These are phyloP conservation scores for Ceratobasidium sp. DNA, from an alignment of 1,284 basidiomycete genomes.

Conservation along the genomic window DNA sequence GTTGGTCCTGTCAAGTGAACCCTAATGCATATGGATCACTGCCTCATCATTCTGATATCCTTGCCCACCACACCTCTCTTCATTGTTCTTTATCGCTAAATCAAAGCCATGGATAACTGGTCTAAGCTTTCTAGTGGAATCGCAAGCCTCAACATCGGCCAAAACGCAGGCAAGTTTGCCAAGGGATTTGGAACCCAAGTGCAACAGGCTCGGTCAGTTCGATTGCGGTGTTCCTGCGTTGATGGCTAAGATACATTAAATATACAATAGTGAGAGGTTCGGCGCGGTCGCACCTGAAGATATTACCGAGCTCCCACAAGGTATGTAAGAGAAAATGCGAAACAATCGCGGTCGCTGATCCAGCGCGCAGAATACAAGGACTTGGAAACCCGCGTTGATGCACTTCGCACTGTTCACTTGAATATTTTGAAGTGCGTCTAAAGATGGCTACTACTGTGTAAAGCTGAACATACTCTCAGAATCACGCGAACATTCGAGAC, in stretches of 20 bases:
- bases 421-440: slow-evolving; percentile 76
- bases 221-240: slow-evolving; percentile 38
- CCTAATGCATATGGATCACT: slow-evolving; percentile 39
- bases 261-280: slow-evolving; percentile 71
- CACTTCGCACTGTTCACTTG: slow-evolving; percentile 83
- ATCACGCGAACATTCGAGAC: slow-evolving; percentile 87
- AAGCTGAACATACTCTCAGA: slow-evolving; percentile 56
- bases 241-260: slow-evolving; percentile 10
- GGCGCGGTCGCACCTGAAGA: slow-evolving; percentile 91
- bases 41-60: slow-evolving; percentile 19
- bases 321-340: slow-evolving; percentile 53
- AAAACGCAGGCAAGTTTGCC: slow-evolving; percentile 75
- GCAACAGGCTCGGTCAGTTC: slow-evolving; percentile 76
- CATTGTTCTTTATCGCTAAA: slow-evolving; percentile 45
- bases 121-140: slow-evolving; percentile 70
- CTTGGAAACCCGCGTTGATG: slow-evolving; percentile 94
- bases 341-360: background rate
- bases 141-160: slow-evolving; percentile 70
- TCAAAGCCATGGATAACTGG: slow-evolving; percentile 75
- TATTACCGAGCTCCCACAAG: slow-evolving; percentile 94
- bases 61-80: slow-evolving; percentile 37
- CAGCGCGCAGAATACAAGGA: slow-evolving; percentile 87
- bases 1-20: slow-evolving; percentile 22
- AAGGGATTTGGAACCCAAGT: slow-evolving; percentile 88
- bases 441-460: background rate